These are phyloP conservation scores for Mycocentrospora acerina DNA, from an alignment of 2,329 filamentous ascomycete genomes.

Conservation along the genomic window DNA sequence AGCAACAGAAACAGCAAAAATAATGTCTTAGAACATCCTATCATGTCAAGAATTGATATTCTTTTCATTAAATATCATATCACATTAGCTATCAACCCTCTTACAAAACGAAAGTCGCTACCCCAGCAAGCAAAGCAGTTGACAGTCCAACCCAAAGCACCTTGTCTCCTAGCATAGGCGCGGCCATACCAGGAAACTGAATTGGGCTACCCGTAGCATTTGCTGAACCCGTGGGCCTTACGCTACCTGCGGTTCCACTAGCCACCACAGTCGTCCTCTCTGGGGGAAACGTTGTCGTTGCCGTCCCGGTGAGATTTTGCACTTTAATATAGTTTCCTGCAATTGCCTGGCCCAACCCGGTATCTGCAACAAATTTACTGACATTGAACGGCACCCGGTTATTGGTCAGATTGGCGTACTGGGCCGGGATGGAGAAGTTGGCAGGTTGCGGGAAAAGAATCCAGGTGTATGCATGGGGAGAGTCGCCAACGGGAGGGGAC, in stretches of 20 bases:
- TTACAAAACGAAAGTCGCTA: slow-evolving; percentile 25
- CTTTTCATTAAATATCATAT: no score
- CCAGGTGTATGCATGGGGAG: slow-evolving; percentile 32
- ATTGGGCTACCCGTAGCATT: neutral
- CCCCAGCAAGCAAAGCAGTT: slow-evolving; percentile 18
- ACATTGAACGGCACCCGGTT: slow-evolving; percentile 40
- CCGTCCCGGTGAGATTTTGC: slow-evolving; percentile 28
- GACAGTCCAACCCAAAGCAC: slow-evolving; percentile 15
- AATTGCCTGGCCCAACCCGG: slow-evolving; percentile 29
- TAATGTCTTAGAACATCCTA: no score
- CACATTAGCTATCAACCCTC: no score
- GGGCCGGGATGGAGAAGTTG: slow-evolving; percentile 26
- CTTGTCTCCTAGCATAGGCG: slow-evolving; percentile 9
- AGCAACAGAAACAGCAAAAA: no score
- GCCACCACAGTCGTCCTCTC: slow-evolving; percentile 16
- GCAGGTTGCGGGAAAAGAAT: slow-evolving; percentile 30
- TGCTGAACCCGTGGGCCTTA: no score
- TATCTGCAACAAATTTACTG: slow-evolving; percentile 34
- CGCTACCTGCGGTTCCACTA: slow-evolving; percentile 1
- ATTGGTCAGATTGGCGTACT: slow-evolving; percentile 28
- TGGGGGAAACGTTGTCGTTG: slow-evolving; percentile 22
- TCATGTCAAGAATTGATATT: no score
- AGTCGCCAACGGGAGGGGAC: slow-evolving; percentile 31
- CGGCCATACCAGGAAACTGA: slow-evolving; percentile 17
- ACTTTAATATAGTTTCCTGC: slow-evolving; percentile 45